phyloP scores from a whole-genome alignment of 257 asterid species.

The Solanum okadae region DNA sequence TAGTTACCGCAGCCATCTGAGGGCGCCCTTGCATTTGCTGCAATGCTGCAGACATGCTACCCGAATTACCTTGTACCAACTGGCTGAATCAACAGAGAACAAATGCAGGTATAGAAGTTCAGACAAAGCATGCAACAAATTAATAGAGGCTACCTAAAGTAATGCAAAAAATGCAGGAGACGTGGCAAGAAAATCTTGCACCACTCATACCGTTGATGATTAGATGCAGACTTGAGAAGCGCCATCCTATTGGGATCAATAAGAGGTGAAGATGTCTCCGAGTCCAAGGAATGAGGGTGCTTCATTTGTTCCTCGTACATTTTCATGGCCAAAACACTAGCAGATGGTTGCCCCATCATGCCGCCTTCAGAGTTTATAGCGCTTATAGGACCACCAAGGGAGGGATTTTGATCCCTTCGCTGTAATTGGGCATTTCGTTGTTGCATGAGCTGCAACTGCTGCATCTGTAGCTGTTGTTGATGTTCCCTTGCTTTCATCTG shows the following conservation, averaged over 20 bases:
- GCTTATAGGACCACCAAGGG: conserved; percentile 76
- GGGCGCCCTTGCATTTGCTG: conserved; percentile 98
- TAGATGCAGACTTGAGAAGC: conserved; percentile 80
- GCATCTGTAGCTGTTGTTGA: conserved; percentile 90
- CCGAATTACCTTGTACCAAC: conserved; percentile 81
- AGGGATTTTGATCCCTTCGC: conserved; percentile 89
- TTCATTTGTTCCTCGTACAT: conserved; percentile 94
- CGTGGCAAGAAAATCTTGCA: neutral
- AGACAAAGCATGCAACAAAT: neutral
- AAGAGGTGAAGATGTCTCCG: conserved; percentile 76
- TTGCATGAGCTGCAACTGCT: conserved; percentile 92
- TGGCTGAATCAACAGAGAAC: conserved; percentile 55
- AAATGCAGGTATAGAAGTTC: neutral
- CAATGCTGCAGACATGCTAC: conserved; percentile 83
- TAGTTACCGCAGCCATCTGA: conserved; percentile 61
- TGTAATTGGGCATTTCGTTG: conserved; percentile 88
- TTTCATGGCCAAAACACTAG: conserved; percentile 90
- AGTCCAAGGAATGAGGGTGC: conserved; percentile 84
- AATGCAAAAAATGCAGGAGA: neutral
- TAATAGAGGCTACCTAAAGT: neutral
- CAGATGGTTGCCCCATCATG: conserved; percentile 93
- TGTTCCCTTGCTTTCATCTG: conserved; percentile 94
- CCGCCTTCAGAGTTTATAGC: conserved; percentile 83
- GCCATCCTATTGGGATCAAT: conserved; percentile 94
- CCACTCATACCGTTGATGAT: conserved; percentile 74